These are phyloP conservation scores for Schizochytrium sp. DNA, from an alignment of 108 stramenopile genomes.

Conservation along the genomic window DNA sequence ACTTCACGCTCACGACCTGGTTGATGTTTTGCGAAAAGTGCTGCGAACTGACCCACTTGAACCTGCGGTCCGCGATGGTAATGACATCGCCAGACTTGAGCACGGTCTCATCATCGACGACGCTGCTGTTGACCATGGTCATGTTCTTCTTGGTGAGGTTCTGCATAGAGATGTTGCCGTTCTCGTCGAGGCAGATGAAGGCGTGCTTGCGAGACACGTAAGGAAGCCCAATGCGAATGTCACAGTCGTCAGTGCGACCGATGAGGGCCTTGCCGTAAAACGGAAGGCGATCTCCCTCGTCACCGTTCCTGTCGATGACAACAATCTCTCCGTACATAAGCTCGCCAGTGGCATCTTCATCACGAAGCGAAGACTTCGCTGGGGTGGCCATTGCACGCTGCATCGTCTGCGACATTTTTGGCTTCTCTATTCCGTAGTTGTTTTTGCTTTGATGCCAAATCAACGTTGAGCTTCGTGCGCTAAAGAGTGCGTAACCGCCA, in stretches of 20 bases:
- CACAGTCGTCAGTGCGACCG: conserved; percentile 34
- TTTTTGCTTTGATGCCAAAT: background rate
- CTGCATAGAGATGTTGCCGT: conserved; percentile 15
- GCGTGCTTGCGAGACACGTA: conserved; percentile 57
- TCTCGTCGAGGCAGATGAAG: conserved; percentile 46
- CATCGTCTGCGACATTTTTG: background rate
- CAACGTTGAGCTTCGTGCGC: no score
- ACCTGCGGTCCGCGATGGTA: conserved; percentile 51
- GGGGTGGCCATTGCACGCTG: background rate
- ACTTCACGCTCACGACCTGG: background rate
- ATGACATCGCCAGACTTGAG: conserved; percentile 28
- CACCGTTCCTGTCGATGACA: conserved; percentile 27
- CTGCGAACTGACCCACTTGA: conserved; percentile 47
- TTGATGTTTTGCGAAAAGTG: background rate
- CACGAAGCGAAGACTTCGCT: background rate
- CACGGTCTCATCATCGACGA: background rate
- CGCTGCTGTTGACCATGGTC: conserved; percentile 35
- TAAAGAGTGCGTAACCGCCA: no score
- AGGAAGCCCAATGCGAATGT: conserved; percentile 52
- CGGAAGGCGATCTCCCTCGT: conserved; percentile 4
- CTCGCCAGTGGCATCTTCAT: conserved; percentile 43
- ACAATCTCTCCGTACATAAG: conserved; percentile 35
- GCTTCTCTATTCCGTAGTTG: background rate
- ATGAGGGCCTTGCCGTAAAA: conserved; percentile 57
- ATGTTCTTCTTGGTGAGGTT: conserved; percentile 59